Evolutionary conservation across 2,329 filamentous ascomycete genomes (phyloP).

Genomic region (Thelonectria discophora): DNA sequence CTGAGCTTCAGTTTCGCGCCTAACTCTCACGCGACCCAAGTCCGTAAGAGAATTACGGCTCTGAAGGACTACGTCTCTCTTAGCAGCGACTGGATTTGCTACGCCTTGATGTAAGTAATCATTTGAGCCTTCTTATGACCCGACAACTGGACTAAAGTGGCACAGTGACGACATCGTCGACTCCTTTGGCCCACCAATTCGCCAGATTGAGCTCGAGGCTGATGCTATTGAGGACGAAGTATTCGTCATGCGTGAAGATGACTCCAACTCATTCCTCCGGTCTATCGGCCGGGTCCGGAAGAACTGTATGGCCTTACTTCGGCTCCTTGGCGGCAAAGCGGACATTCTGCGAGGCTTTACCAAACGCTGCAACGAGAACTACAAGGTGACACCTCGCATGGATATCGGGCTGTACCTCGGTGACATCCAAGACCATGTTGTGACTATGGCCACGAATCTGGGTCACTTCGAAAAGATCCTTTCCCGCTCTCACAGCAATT

Average conservation of each 20-base stretch:
- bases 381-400: constrained; percentile 92
- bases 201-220: constrained; percentile 85
- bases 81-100: constrained; percentile 98
- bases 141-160: constrained; percentile 35
- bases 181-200: constrained; percentile 89
- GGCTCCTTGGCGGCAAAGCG: constrained; percentile 94
- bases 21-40: constrained; percentile 87
- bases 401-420: constrained; percentile 96
- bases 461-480: constrained; percentile 98
- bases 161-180: constrained; percentile 93
- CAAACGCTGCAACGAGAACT: constrained; percentile 98
- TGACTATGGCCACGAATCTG: constrained; percentile 98
- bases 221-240: constrained; percentile 96
- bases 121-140: not conserved
- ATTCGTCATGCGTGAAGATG: constrained; percentile 89
- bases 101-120: constrained; percentile 84
- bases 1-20: constrained; percentile 93
- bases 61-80: constrained; percentile 95
- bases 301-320: constrained; percentile 92
- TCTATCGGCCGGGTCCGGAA: constrained; percentile 91
- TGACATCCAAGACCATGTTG: constrained; percentile 98
- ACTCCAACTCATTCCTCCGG: constrained; percentile 86
- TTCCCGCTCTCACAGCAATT: constrained; percentile 92
- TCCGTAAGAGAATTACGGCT: constrained; percentile 89
- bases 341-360: constrained; percentile 98